Evolutionary conservation across 1,284 basidiomycete genomes (phyloP).

Genomic region (Xerocomus nothofagi): DNA sequence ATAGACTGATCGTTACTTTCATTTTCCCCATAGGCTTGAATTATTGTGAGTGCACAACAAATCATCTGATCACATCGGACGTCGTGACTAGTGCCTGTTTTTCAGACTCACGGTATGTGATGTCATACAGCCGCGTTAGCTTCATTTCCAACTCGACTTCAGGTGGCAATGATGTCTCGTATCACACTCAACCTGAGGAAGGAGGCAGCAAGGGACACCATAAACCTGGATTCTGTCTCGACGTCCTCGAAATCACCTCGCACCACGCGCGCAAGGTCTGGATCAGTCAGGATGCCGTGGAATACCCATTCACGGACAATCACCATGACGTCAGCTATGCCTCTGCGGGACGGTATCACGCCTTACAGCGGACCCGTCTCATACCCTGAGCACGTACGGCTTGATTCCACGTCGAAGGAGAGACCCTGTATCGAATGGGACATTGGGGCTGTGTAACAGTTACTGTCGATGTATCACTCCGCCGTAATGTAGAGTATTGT

Average conservation of each 20-base stretch:
- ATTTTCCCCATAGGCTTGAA: slow-evolving; percentile 36
- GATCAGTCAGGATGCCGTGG: not conserved
- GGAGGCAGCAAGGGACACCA: slow-evolving; percentile 1
- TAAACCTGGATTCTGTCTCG: not conserved
- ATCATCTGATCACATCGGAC: not conserved
- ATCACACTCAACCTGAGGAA: slow-evolving; percentile 44
- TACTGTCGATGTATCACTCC: not conserved
- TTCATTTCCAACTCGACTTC: not conserved
- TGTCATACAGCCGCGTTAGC: not conserved
- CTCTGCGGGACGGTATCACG: not conserved
- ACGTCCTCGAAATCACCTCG: too few species aligned
- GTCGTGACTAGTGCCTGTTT: not conserved
- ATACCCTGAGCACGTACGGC: not conserved
- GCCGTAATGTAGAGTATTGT: not conserved
- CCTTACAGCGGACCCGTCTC: not conserved
- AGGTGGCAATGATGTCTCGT: slow-evolving; percentile 49
- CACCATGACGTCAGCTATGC: not conserved
- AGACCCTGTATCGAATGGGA: not conserved
- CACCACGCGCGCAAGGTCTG: not conserved
- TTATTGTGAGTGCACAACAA: slow-evolving; percentile 40
- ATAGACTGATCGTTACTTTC: not conserved
- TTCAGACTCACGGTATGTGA: slow-evolving; percentile 35
- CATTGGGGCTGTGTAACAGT: not conserved
- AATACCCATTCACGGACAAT: not conserved
- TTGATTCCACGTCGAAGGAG: not conserved